Base-by-base conservation (phyloP, 495 filamentous ascomycete species). In the Zalerion maritima region DNA sequence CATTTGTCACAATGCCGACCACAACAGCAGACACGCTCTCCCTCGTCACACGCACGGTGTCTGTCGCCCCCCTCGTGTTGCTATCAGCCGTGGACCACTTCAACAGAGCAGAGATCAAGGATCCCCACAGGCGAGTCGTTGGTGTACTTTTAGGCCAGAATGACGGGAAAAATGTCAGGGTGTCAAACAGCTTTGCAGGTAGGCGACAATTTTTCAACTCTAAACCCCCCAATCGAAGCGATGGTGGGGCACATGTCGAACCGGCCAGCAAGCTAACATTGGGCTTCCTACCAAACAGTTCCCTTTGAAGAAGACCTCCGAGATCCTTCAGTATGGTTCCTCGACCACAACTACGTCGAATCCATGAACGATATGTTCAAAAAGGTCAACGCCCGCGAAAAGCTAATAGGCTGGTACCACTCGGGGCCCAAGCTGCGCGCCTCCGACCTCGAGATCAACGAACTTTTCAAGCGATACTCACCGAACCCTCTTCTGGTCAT, bases 331-430 rank as follows among this genome's bases (percentile, higher is more conserved):
- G 89, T 97, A 40, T 97, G 89, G 89, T 97, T 97, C 54, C 64
- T 97, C 31, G 89, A 97, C 44, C 89, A 97, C 70, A 96, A 97
- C 67, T 97, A 94, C 48, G 80, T 97, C 54, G 91, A 97, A 58
- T 81, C 78, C 40, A 97, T 97, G 89, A 89, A 86, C 67, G 89
- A 97, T 58, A 97, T 97, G 89, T 97, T 97, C 68, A 97, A 97
- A 70, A 96, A 96, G 60, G 85, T 97, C 64, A 97, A 97, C 65
- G 89, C 89, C 34, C 67, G 84, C 31, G 89, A 97, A 62, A 97
- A 97, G 74, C 69, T 97, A 49, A 86, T 97, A 63, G 89, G 89
- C 55, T 97, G 89, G 89, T 97, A 97, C 58, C 89, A 97, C 55
- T 93, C 91, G 6, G 89, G 89, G 28, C 89, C 89, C 14, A 97